Conservation (phyloP, 2,329 filamentous ascomycete species). For the Septoria linicola region DNA sequence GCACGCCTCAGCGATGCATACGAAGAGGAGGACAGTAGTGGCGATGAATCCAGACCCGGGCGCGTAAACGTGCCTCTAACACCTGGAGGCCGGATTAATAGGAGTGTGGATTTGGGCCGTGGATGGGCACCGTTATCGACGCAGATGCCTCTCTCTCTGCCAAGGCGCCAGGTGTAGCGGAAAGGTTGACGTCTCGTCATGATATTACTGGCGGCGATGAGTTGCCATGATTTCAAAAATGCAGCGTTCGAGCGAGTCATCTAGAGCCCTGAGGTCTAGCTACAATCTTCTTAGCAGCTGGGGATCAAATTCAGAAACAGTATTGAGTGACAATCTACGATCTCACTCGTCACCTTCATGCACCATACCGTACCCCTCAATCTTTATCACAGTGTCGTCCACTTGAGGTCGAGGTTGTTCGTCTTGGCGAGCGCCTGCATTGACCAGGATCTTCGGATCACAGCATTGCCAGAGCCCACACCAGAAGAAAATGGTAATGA, state of each 20-base stretch:
- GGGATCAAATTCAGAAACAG: too few species aligned
- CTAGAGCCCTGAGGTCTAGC: too few species aligned
- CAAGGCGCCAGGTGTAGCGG: constrained; percentile 7
- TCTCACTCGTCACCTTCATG: too few species aligned
- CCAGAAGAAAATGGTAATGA: too few species aligned
- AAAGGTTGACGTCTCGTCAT: background rate
- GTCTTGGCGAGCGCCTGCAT: too few species aligned
- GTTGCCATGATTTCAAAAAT: background rate
- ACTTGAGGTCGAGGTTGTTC: too few species aligned
- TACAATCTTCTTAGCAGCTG: too few species aligned
- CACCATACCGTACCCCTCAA: too few species aligned
- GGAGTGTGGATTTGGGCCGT: constrained; percentile 64
- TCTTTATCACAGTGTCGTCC: too few species aligned
- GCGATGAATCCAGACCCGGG: constrained; percentile 31
- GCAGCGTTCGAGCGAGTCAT: constrained; percentile 12
- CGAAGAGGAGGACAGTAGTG: constrained; percentile 49
- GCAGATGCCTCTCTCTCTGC: constrained; percentile 9
- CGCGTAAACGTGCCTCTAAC: constrained; percentile 61
- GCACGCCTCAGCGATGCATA: constrained; percentile 67
- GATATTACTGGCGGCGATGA: background rate
- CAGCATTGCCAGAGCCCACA: too few species aligned
- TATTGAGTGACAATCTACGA: too few species aligned
- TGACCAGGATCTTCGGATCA: too few species aligned
- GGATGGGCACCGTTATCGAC: constrained; percentile 39
- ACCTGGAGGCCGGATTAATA: constrained; percentile 60